Conservation (phyloP, 1,284 basidiomycete species). For the Puccinia triticina region DNA sequence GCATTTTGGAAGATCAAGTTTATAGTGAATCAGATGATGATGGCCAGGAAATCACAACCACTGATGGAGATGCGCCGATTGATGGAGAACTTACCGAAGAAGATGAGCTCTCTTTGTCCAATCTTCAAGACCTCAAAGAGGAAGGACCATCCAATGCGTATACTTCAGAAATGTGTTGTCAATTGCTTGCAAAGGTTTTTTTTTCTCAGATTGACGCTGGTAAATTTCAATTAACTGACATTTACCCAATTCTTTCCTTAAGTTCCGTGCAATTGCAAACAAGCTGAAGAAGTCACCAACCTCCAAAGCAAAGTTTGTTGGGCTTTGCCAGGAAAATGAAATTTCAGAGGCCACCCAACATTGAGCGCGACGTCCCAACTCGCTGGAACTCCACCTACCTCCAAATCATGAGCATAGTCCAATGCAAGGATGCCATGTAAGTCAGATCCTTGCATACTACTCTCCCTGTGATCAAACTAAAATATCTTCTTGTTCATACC, state of each 20-base stretch:
- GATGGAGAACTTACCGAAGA: no score
- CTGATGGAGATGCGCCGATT: no score
- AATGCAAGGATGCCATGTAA: conserved; percentile 3
- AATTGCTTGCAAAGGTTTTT: no score
- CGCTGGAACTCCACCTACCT: conserved; percentile 16
- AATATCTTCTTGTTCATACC: not conserved
- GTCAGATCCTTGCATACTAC: not conserved
- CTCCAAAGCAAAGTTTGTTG: conserved; percentile 13
- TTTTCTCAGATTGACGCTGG: no score
- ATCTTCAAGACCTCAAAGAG: no score
- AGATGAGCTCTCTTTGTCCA: no score
- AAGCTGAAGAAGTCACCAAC: conserved; percentile 11
- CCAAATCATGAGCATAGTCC: not conserved
- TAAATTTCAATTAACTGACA: no score
- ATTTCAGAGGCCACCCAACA: not conserved
- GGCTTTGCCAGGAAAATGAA: not conserved
- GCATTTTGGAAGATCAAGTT: no score
- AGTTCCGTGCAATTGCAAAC: conserved; percentile 8
- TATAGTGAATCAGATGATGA: no score
- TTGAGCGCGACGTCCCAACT: conserved; percentile 7
- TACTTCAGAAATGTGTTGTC: not conserved
- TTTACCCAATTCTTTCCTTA: no score
- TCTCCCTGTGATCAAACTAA: not conserved
- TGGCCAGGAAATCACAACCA: no score
- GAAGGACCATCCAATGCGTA: no score